These are phyloP conservation scores for Pisolithus marmoratus DNA, from an alignment of 768 basidiomycete species.

Conservation along the genomic window DNA sequence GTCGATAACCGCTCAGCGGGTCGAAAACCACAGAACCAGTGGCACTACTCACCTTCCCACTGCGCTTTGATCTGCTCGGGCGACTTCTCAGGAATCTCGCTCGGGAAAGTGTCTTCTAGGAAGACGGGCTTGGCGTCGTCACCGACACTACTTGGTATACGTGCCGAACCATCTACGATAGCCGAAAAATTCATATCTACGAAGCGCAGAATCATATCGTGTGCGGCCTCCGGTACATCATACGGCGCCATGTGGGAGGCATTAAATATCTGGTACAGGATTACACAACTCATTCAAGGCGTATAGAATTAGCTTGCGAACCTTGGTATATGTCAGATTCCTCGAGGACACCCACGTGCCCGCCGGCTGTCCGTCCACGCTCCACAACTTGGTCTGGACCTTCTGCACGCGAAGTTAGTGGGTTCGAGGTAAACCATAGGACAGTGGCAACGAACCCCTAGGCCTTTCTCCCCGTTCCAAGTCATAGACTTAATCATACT, in stretches of 20 bases:
- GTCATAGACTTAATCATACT: constrained; percentile 73
- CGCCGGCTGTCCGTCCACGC: constrained; percentile 66
- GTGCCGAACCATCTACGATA: constrained; percentile 74
- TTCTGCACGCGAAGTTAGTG: constrained; percentile 32
- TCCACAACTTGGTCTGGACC: constrained; percentile 69
- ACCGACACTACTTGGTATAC: constrained; percentile 78
- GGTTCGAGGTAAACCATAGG: background rate
- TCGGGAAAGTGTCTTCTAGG: constrained; percentile 35
- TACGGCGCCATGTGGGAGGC: constrained; percentile 95
- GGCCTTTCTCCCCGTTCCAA: constrained; percentile 82
- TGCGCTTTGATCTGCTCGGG: constrained; percentile 78
- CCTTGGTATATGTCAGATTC: constrained; percentile 92
- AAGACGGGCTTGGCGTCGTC: constrained; percentile 61
- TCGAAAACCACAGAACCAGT: background rate
- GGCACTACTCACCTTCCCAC: constrained; percentile 69
- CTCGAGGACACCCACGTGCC: constrained; percentile 90
- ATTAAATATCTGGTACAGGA: constrained; percentile 62
- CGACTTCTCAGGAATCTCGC: constrained; percentile 44
- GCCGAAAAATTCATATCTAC: constrained; percentile 86
- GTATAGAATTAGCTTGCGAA: constrained; percentile 18
- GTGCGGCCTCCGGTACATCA: constrained; percentile 81
- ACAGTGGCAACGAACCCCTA: constrained; percentile 55
- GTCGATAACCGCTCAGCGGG: background rate
- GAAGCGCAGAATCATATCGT: constrained; percentile 99
- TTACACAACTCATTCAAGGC: background rate